Conservation (phyloP, 208 protist genomes). For the Wallacemonas sp. region DNA sequence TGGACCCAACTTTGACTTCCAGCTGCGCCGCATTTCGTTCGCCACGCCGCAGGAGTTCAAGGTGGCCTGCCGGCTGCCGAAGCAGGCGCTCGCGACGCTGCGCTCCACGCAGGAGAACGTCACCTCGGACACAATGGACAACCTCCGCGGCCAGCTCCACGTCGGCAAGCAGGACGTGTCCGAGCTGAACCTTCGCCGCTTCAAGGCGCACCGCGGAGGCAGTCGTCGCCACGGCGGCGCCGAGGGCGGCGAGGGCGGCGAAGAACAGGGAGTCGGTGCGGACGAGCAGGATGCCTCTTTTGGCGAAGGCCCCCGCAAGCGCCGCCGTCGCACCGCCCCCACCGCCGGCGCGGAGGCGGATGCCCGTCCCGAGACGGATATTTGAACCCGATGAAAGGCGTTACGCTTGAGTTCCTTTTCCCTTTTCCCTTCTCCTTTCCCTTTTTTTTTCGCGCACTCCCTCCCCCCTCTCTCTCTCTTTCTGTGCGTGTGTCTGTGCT, state of each 20-base stretch:
- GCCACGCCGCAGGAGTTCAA: slow-evolving; percentile 83
- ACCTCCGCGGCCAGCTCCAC: slow-evolving; percentile 85
- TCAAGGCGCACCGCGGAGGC: slow-evolving; percentile 69
- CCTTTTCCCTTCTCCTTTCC: no score
- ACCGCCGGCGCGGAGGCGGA: slow-evolving; percentile 19
- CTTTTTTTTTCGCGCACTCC: no score
- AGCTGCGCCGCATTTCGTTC: slow-evolving; percentile 72
- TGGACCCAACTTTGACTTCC: slow-evolving; percentile 87
- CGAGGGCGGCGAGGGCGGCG: not conserved
- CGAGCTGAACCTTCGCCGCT: slow-evolving; percentile 80
- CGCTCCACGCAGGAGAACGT: slow-evolving; percentile 74
- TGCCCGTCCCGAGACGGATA: slow-evolving; percentile 33
- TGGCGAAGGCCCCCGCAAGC: slow-evolving; percentile 26
- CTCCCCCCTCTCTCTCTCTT: no score
- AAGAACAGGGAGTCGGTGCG: not conserved
- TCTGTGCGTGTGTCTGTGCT: no score
- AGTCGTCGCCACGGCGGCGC: slow-evolving; percentile 4
- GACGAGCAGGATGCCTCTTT: slow-evolving; percentile 22
- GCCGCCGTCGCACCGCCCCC: slow-evolving; percentile 6
- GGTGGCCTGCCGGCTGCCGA: slow-evolving; percentile 60
- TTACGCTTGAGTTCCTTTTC: not conserved
- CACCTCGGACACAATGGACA: slow-evolving; percentile 64
- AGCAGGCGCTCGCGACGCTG: slow-evolving; percentile 56
- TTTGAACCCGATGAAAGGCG: slow-evolving; percentile 21
- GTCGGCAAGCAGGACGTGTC: slow-evolving; percentile 76